phyloP scores from a whole-genome alignment of 768 basidiomycete genomes.

The Lentinula boryana region DNA sequence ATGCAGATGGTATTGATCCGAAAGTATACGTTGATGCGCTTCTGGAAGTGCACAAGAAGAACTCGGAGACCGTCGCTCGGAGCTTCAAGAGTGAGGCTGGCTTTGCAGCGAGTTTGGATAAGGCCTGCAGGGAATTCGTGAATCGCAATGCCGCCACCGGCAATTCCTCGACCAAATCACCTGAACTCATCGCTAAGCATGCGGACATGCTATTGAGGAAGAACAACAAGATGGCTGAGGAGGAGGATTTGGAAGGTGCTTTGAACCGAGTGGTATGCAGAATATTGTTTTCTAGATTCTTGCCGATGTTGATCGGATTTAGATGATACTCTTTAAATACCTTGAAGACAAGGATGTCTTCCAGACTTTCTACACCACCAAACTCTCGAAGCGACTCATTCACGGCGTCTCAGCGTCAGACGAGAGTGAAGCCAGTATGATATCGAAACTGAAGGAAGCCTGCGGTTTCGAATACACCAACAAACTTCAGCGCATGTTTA shows the following conservation, averaged over 20 bases:
- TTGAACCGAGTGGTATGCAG: conserved; percentile 79
- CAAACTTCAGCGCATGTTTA: conserved; percentile 96
- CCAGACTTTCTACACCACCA: conserved; percentile 98
- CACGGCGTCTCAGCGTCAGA: conserved; percentile 89
- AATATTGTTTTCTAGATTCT: conserved; percentile 9
- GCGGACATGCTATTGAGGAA: conserved; percentile 88
- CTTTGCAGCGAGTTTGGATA: conserved; percentile 89
- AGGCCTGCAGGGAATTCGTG: conserved; percentile 94
- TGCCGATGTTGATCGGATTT: conserved; percentile 18
- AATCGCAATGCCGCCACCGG: conserved; percentile 91
- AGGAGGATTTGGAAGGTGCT: conserved; percentile 84
- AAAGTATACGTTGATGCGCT: conserved; percentile 93
- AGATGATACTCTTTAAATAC: conserved; percentile 99
- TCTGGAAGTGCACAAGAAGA: conserved; percentile 88
- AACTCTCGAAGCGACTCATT: conserved; percentile 89
- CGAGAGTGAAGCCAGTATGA: conserved; percentile 97
- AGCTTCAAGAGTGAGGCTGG: conserved; percentile 92
- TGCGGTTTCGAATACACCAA: conserved; percentile 97
- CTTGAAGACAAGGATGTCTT: conserved; percentile 99
- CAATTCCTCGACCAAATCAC: conserved; percentile 76
- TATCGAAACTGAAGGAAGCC: conserved; percentile 93
- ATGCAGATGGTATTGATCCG: conserved; percentile 70
- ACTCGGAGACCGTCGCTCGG: conserved; percentile 79
- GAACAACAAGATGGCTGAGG: conserved; percentile 94
- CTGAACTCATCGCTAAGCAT: conserved; percentile 89